Conservation (phyloP, 495 filamentous ascomycete genomes). For the Penicillium odoratum region DNA sequence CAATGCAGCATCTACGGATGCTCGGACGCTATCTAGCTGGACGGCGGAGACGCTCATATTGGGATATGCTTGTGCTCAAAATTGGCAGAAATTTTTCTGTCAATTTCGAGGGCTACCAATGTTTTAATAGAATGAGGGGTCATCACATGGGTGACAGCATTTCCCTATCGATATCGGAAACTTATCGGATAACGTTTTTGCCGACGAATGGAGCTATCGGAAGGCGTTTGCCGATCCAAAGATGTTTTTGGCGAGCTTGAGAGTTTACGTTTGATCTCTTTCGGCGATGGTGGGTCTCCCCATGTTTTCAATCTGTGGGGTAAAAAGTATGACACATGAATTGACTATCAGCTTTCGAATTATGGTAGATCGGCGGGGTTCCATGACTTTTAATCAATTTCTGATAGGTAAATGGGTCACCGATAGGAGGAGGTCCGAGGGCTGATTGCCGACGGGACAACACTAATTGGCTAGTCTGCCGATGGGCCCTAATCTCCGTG, state of each 20-base stretch:
- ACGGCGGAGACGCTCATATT: slow-evolving; percentile 24
- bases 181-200: too few species aligned
- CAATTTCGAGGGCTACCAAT: neutral
- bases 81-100: neutral
- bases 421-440: slow-evolving; percentile 3
- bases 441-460: slow-evolving; percentile 17
- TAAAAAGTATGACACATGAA: slow-evolving; percentile 7
- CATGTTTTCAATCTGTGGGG: slow-evolving; percentile 28
- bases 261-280: neutral
- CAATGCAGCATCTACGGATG: slow-evolving; percentile 28
- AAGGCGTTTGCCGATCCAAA: neutral
- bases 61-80: neutral
- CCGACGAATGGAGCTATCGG: neutral
- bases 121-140: neutral
- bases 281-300: slow-evolving; percentile 25
- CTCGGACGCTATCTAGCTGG: slow-evolving; percentile 28
- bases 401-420: slow-evolving; percentile 5
- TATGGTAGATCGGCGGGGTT: neutral
- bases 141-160: neutral
- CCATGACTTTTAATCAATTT: neutral
- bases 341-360: slow-evolving; percentile 1
- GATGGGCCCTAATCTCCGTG: slow-evolving; percentile 19
- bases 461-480: slow-evolving; percentile 22
- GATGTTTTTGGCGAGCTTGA: slow-evolving; percentile 6
- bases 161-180: neutral